Conservation (phyloP, 2,329 filamentous ascomycete species). For the Botryotinia calthae region DNA sequence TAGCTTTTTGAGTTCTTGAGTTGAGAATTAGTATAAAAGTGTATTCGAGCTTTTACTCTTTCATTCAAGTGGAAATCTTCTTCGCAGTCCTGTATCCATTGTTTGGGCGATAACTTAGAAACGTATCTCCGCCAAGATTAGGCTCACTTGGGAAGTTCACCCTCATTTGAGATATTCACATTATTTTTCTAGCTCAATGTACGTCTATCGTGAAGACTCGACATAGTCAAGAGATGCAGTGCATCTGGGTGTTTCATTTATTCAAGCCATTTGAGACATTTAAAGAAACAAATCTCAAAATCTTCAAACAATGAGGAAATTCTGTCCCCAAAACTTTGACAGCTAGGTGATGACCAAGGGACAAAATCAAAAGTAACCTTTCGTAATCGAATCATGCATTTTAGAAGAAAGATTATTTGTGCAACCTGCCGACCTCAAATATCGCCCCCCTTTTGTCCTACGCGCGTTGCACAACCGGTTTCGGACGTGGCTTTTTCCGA, state of each 20-base stretch:
- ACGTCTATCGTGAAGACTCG: not conserved
- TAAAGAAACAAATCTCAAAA: too few relatives aligned
- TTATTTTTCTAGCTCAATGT: not conserved
- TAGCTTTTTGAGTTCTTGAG: not conserved
- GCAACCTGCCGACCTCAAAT: not conserved
- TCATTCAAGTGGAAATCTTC: not conserved
- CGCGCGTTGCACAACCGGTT: not conserved
- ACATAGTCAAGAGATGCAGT: too few relatives aligned
- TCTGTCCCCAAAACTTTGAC: too few relatives aligned
- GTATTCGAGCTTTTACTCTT: not conserved
- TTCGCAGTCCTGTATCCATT: not conserved
- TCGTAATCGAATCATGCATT: not conserved
- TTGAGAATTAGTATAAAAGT: not conserved
- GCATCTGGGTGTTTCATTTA: not conserved
- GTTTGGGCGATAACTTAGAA: not conserved
- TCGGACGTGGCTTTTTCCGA: not conserved
- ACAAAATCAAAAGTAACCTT: not conserved
- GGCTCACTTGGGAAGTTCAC: not conserved
- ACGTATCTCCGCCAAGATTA: not conserved
- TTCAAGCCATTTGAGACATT: not conserved
- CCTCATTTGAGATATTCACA: not conserved
- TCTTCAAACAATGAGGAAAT: not conserved
- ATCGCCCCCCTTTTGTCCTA: not conserved
- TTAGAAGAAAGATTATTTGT: not conserved
- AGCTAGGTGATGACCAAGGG: not conserved